Base-by-base conservation (phyloP, 1,284 basidiomycete genomes). In the Boletellus dicymbophilus region DNA sequence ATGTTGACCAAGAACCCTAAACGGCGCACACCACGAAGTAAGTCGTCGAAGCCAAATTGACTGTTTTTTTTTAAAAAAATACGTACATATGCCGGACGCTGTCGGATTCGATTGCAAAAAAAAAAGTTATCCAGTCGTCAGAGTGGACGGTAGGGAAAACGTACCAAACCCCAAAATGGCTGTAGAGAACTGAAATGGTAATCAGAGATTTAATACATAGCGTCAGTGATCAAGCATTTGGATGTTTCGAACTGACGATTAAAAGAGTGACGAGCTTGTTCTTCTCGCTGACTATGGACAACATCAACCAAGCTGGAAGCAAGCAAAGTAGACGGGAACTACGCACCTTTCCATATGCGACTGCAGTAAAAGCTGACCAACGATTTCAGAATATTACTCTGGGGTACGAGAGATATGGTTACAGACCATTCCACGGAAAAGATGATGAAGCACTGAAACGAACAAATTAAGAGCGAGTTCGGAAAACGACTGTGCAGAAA, bases 301-400 rank as follows among this genome's bases (percentile, higher is more conserved):
- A n/a, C n/a, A n/a, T n/a, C n/a, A n/a, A n/a, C n/a, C n/a, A n/a
- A n/a, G n/a, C n/a, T n/a, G n/a, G n/a, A n/a, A n/a, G n/a, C n/a
- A n/a, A n/a, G n/a, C n/a, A n/a, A n/a, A n/a, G n/a, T n/a, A n/a
- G n/a, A n/a, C n/a, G n/a, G n/a, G n/a, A n/a, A n/a, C n/a, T n/a
- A 41, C 56, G 34, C 38, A 58, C 57, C 58, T 11, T 34, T 51
- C 57, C 57, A 58, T 49, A 60, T 37, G 5, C 55, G 55, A 42
- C 15, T 18, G 31, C 58, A 51, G 21, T 58, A 60, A 31, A 58
- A 58, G 37, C 56, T 59, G 37, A 44, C 2, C n/a, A 21, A 23
- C 1, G 4, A 15, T 1, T 16, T 59, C 18, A 53, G 48, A n/a
- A n/a, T n/a, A n/a, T n/a, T n/a, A n/a, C n/a, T n/a, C n/a, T n/a